Percentiles rank a stretch among this genome's conserved stretches.
These are phyloP conservation scores for Ceratocystis papillata DNA, from an alignment of 2,329 filamentous ascomycete species.

Conservation along the genomic window DNA sequence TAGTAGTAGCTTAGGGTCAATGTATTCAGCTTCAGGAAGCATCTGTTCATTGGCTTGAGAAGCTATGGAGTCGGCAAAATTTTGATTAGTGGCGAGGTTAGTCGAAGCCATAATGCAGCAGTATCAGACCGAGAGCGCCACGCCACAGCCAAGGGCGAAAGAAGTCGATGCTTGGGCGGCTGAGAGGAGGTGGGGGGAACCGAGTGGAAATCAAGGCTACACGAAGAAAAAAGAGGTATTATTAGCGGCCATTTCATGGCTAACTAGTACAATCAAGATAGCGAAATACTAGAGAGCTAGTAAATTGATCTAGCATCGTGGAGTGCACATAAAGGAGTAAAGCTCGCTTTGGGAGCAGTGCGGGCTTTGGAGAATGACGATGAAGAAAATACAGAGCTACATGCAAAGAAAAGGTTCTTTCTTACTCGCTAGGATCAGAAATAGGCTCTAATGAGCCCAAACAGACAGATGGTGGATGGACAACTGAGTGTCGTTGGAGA, in stretches of 20 bases:
- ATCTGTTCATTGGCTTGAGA: background rate
- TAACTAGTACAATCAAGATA: background rate
- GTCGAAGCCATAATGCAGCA: background rate
- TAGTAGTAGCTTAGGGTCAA: constrained; percentile 14
- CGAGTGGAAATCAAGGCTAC: background rate
- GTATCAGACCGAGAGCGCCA: background rate
- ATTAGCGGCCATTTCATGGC: background rate
- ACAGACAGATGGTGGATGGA: no score
- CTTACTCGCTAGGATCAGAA: no score
- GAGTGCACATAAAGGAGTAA: no score
- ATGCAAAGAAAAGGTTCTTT: no score
- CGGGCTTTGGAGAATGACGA: no score
- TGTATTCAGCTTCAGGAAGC: background rate
- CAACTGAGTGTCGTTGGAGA: no score
- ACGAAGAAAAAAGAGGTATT: background rate
- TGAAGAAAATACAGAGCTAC: no score
- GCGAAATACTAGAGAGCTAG: background rate
- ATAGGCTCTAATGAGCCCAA: no score
- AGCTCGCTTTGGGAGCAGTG: no score
- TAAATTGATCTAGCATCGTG: background rate
- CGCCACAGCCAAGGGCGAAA: background rate
- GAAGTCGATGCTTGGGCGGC: background rate
- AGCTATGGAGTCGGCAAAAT: background rate
- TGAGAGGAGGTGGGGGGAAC: background rate
- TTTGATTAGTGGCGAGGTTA: background rate